Conservation (phyloP, 805 yeast species). For the Yarrowia phangngaensis region DNA sequence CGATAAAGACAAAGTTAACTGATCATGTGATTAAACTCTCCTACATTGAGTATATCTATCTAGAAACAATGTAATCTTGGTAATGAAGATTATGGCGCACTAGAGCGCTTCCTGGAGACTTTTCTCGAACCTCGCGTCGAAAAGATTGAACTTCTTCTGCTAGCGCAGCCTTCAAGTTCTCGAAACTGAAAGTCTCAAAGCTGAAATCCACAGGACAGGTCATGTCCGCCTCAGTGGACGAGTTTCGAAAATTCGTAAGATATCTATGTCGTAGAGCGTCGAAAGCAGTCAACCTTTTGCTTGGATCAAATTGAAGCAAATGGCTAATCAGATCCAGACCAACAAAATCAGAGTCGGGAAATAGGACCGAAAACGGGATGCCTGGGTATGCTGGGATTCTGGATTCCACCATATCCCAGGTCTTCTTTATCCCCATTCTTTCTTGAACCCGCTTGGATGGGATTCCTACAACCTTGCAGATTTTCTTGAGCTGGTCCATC, state of each 20-base stretch:
- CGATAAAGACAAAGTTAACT: conserved; percentile 26
- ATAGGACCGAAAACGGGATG: conserved; percentile 40
- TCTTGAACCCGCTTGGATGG: conserved; percentile 45
- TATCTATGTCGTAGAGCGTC: conserved; percentile 57
- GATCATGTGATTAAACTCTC: conserved; percentile 7
- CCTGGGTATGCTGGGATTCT: conserved; percentile 19
- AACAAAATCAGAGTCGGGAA: conserved; percentile 55
- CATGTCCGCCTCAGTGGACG: conserved; percentile 54
- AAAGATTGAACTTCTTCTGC: conserved; percentile 29
- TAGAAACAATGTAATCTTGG: conserved; percentile 20
- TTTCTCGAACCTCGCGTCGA: conserved; percentile 29
- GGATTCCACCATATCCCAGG: conserved; percentile 16
- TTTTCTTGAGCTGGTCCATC: conserved; percentile 64
- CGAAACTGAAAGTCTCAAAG: conserved; percentile 49
- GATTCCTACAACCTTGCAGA: conserved; percentile 64
- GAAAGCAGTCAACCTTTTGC: conserved; percentile 51
- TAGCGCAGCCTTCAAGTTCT: conserved; percentile 25
- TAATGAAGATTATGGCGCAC: conserved; percentile 8
- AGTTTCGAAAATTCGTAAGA: conserved; percentile 47
- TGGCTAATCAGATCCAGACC: conserved; percentile 52
- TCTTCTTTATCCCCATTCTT: conserved; percentile 21
- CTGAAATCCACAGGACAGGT: conserved; percentile 56
- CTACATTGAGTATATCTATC: conserved; percentile 15
- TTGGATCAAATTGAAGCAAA: conserved; percentile 64
- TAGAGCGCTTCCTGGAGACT: conserved; percentile 9